Conservation (phyloP, 2,329 filamentous ascomycete species). For the Alternaria burnsii region DNA sequence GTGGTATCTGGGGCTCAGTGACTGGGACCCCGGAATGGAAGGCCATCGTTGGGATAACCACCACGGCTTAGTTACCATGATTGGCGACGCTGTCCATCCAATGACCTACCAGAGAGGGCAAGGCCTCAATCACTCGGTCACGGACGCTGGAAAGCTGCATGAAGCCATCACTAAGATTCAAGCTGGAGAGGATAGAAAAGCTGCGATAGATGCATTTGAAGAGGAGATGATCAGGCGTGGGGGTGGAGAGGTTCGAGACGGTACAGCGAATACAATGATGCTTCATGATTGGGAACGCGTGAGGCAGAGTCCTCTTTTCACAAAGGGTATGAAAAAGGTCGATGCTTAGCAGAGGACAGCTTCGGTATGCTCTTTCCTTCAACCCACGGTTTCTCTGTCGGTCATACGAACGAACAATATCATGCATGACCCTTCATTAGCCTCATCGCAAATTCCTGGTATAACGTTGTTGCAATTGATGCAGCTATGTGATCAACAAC, state of each 20-base stretch:
- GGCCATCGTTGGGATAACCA: constrained; percentile 47
- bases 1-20: constrained; percentile 48
- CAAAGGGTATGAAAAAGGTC: constrained; percentile 35
- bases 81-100: constrained; percentile 53
- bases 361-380: neutral
- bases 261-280: constrained; percentile 44
- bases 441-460: neutral
- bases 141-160: constrained; percentile 54
- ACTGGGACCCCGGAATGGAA: constrained; percentile 47
- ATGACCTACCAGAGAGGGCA: constrained; percentile 59
- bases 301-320: constrained; percentile 45
- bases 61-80: constrained; percentile 47
- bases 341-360: neutral
- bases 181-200: constrained; percentile 32
- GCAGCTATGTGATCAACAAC: neutral
- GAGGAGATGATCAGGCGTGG: constrained; percentile 54
- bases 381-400: neutral
- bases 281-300: constrained; percentile 51
- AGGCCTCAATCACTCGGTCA: constrained; percentile 59
- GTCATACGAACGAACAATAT: neutral
- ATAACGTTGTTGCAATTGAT: neutral
- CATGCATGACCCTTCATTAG: neutral
- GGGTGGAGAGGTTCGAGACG: constrained; percentile 44
- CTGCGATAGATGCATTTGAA: constrained; percentile 53
- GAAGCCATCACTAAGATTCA: constrained; percentile 40